phyloP scores from a whole-genome alignment of 768 basidiomycete genomes.

The Hypsizygus marmoreus region DNA sequence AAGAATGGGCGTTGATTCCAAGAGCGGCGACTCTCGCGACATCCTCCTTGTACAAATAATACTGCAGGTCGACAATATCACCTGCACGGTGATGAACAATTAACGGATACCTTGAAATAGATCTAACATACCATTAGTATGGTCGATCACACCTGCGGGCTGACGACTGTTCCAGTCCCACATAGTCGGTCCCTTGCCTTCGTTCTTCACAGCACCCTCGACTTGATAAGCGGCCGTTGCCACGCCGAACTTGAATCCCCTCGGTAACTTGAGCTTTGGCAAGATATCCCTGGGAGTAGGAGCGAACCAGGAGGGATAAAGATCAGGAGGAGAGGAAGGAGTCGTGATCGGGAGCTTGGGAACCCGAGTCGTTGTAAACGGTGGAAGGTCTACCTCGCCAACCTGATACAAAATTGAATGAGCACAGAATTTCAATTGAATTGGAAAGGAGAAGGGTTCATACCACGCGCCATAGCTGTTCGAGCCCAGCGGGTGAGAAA shows the following conservation, averaged over 20 bases:
- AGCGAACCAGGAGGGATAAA: constrained; percentile 50
- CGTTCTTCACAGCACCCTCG: constrained; percentile 52
- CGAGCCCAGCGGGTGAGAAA: constrained; percentile 39
- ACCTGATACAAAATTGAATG: constrained; percentile 28
- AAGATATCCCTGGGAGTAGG: constrained; percentile 45
- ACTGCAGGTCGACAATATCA: constrained; percentile 50
- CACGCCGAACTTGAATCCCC: constrained; percentile 54
- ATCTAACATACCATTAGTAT: constrained; percentile 44
- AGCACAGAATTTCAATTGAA: background rate
- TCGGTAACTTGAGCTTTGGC: constrained; percentile 46
- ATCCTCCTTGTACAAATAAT: constrained; percentile 56
- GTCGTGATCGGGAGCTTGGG: constrained; percentile 38
- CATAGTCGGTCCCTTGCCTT: constrained; percentile 48
- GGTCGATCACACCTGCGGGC: constrained; percentile 41
- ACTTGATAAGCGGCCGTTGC: constrained; percentile 56
- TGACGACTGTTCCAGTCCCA: constrained; percentile 55
- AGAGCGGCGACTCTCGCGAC: constrained; percentile 49
- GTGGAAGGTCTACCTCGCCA: constrained; percentile 43
- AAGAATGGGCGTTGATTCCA: constrained; percentile 52
- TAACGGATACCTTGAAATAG: background rate
- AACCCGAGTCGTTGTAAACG: constrained; percentile 45
- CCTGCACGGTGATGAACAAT: constrained; percentile 23
- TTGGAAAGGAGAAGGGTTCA: too few species aligned
- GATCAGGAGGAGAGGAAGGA: constrained; percentile 44
- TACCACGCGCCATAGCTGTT: constrained; percentile 43